A percentile compares a stretch with the other conserved stretches of the same genome.
Evolutionary conservation across 1,284 basidiomycete genomes (phyloP).

Genomic region (Marasmius tenuissimus): DNA sequence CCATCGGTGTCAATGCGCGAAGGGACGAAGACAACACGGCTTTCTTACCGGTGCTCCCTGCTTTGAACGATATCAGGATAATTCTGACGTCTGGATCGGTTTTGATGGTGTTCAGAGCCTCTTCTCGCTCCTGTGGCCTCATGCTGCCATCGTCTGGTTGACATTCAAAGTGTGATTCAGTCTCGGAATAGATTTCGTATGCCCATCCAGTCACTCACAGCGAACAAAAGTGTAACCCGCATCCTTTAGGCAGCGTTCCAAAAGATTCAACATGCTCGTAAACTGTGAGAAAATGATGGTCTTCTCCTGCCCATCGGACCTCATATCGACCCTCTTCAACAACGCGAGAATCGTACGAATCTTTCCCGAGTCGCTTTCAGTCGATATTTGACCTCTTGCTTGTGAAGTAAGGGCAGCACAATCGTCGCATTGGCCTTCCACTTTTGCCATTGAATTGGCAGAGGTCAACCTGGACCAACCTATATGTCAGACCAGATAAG

Average conservation of each 20-base stretch:
- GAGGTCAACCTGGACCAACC: not conserved
- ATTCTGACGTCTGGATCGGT: constrained; percentile 58
- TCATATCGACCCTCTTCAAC: constrained; percentile 63
- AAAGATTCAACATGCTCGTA: constrained; percentile 73
- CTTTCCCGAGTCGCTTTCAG: constrained; percentile 78
- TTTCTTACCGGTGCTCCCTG: constrained; percentile 77
- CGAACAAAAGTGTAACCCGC: constrained; percentile 73
- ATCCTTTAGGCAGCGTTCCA: constrained; percentile 65
- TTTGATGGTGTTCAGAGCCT: constrained; percentile 74
- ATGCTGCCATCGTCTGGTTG: constrained; percentile 84
- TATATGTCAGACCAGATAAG: not conserved
- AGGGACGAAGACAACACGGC: not conserved
- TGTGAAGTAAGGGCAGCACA: constrained; percentile 53
- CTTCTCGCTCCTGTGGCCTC: constrained; percentile 74
- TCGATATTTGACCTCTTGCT: constrained; percentile 28
- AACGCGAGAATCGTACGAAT: constrained; percentile 81
- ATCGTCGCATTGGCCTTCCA: constrained; percentile 49
- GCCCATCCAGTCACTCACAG: constrained; percentile 57
- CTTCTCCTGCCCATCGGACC: constrained; percentile 73
- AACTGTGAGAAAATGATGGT: constrained; percentile 87
- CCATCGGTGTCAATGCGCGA: too few relatives aligned
- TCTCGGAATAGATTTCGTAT: too few relatives aligned
- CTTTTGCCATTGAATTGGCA: constrained; percentile 6
- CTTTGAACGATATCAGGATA: constrained; percentile 96
- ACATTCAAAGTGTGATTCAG: too few relatives aligned